A percentile compares a stretch with the other conserved stretches of the same genome.
Evolutionary conservation across 257 asterid genomes (phyloP).

Genomic region (Nicotiana sylvestris): DNA sequence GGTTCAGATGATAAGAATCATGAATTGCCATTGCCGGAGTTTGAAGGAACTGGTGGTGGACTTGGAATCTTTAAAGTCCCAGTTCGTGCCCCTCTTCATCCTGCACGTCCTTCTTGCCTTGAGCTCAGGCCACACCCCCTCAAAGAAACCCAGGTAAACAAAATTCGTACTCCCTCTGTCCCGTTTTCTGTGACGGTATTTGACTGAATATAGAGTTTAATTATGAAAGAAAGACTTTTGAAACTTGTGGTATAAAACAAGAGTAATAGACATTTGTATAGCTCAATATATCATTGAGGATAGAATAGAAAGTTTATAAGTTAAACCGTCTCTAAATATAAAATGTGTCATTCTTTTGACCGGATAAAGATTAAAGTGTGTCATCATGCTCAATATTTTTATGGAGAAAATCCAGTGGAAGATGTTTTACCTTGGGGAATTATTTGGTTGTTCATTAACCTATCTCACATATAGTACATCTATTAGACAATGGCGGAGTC

Average conservation of each 20-base stretch:
- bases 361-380: neutral
- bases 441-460: neutral
- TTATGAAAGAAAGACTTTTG: no score
- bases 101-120: constrained; percentile 54
- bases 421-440: neutral
- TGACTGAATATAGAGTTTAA: no score
- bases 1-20: neutral
- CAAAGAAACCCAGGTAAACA: constrained; percentile 58
- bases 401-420: neutral
- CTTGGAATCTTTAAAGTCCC: constrained; percentile 52
- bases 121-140: constrained; percentile 74
- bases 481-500: no score
- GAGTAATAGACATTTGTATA: no score
- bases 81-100: constrained; percentile 51
- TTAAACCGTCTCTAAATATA: no score
- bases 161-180: neutral
- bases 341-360: no score
- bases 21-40: constrained; percentile 36
- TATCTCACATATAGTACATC: neutral
- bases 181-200: no score
- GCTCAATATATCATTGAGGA: no score
- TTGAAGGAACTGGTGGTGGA: constrained; percentile 55
- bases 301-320: no score
- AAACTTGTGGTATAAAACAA: no score
- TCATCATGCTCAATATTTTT: neutral